phyloP scores from a whole-genome alignment of 345 rosid genomes.

The Mercurialis annua region DNA sequence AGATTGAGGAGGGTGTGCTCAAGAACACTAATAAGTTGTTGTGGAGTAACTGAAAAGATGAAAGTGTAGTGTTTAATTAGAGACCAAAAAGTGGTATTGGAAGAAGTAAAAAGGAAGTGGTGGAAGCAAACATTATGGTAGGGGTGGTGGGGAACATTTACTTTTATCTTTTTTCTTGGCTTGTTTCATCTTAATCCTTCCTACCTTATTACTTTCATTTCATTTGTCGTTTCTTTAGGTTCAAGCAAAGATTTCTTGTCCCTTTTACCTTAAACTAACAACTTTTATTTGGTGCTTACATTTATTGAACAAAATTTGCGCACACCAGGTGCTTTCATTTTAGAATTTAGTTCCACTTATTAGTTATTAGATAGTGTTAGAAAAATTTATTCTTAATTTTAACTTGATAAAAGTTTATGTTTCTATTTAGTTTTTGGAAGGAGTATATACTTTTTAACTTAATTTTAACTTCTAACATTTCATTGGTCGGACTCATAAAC shows the following conservation, averaged over 20 bases:
- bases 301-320: too few relatives aligned
- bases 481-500: too few relatives aligned
- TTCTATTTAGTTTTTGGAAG: too few relatives aligned
- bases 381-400: too few relatives aligned
- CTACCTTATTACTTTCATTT: not conserved
- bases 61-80: not conserved
- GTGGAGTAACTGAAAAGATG: not conserved
- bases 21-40: not conserved
- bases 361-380: too few relatives aligned
- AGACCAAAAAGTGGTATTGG: conserved; percentile 35
- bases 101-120: conserved; percentile 29
- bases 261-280: conserved; percentile 17
- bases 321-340: too few relatives aligned
- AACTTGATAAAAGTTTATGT: too few relatives aligned
- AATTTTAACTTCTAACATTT: too few relatives aligned
- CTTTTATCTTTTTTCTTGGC: conserved; percentile 25
- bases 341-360: too few relatives aligned
- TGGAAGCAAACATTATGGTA: conserved; percentile 40
- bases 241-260: conserved; percentile 46
- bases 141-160: conserved; percentile 51
- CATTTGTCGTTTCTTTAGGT: conserved; percentile 41
- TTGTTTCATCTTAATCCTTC: not conserved
- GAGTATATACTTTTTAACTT: too few relatives aligned
- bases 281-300: not conserved
- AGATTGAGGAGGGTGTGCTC: not conserved